A percentile compares a stretch with the other conserved stretches of the same genome.
These are phyloP conservation scores for Medicago truncatula DNA, from an alignment of 306 rosid genomes.

Conservation along the genomic window DNA sequence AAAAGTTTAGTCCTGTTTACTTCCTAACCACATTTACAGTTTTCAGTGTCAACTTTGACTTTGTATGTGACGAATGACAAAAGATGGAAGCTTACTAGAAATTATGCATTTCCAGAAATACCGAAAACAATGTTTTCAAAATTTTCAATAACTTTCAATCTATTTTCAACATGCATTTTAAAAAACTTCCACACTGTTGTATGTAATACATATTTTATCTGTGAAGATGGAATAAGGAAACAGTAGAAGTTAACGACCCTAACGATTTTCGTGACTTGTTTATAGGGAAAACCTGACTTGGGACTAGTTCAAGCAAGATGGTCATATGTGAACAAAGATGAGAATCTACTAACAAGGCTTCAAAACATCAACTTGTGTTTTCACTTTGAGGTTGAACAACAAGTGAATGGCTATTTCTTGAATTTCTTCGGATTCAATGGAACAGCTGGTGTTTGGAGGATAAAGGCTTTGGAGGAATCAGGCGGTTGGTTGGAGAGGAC, in stretches of 20 bases:
- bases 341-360: conserved; percentile 90
- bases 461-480: conserved; percentile 89
- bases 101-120: not conserved
- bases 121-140: too few relatives aligned
- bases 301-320: conserved; percentile 98
- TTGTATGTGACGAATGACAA: too few relatives aligned
- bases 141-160: too few relatives aligned
- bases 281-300: conserved; percentile 89
- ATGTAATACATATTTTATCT: not conserved
- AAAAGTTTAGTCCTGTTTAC: too few relatives aligned
- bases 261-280: conserved; percentile 24
- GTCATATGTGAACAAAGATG: conserved; percentile 94
- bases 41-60: too few relatives aligned
- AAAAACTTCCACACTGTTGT: not conserved
- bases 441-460: conserved; percentile 97
- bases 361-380: conserved; percentile 95
- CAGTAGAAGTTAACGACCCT: not conserved
- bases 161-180: too few relatives aligned
- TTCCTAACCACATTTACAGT: too few relatives aligned
- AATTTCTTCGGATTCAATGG: conserved; percentile 99
- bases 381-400: conserved; percentile 99
- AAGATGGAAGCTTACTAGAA: not conserved
- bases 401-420: conserved; percentile 87
- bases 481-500: conserved; percentile 99
- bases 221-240: not conserved